Conservation (phyloP, 352 stramenopile genomes). For the Pythium plurisporium region DNA sequence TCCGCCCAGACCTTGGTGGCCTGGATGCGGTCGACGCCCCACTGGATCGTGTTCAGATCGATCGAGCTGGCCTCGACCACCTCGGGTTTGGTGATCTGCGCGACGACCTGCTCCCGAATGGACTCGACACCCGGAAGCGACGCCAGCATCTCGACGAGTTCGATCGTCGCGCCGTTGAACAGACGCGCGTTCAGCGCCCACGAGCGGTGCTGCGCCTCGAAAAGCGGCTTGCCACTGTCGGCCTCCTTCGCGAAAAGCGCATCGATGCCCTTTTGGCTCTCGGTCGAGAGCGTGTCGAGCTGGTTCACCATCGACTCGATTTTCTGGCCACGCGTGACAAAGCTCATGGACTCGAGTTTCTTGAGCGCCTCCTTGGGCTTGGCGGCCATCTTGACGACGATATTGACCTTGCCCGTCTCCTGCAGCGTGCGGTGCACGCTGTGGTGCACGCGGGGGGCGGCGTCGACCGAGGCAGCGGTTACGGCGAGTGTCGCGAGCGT, state of each 20-base stretch:
- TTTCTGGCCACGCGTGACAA: constrained; percentile 3
- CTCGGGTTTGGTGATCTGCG: background rate
- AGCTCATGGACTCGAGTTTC: background rate
- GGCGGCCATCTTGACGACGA: constrained; percentile 16
- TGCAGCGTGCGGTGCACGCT: constrained; percentile 16
- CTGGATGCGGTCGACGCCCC: constrained; percentile 19
- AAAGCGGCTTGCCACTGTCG: background rate
- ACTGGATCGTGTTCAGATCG: constrained; percentile 6
- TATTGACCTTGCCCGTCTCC: background rate
- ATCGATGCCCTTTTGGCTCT: background rate
- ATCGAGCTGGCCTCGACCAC: background rate
- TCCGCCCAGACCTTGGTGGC: constrained; percentile 17
- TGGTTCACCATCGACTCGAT: constrained; percentile 10
- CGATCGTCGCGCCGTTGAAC: constrained; percentile 14
- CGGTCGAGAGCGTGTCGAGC: background rate
- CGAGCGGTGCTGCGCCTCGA: constrained; percentile 6
- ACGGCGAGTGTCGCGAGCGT: background rate
- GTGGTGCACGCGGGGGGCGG: constrained; percentile 2
- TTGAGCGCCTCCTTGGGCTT: constrained; percentile 1
- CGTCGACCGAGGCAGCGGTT: background rate
- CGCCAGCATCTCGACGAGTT: constrained; percentile 18
- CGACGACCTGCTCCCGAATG: constrained; percentile 16
- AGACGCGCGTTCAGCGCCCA: constrained; percentile 19
- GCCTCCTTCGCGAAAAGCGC: background rate
- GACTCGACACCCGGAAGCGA: constrained; percentile 1